Evolutionary conservation across 306 rosid genomes (phyloP).

Genomic region (Rosa rugosa): DNA sequence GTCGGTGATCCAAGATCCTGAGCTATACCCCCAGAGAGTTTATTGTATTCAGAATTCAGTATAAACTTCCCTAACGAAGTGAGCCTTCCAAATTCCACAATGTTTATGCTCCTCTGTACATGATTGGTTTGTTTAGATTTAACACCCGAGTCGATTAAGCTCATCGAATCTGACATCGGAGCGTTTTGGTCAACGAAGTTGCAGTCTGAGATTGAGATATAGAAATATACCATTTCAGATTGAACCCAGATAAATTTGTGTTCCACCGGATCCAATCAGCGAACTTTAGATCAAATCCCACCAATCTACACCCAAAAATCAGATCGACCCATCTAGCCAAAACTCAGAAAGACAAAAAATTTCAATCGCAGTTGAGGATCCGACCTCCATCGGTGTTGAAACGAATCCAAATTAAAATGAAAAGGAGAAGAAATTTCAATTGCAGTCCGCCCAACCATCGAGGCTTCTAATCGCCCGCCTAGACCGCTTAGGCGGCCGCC

Average conservation of each 20-base stretch:
- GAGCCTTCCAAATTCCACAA: no score
- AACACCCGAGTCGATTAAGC: slow-evolving; percentile 43
- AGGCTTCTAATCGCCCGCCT: no score
- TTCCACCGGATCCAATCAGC: slow-evolving; percentile 31
- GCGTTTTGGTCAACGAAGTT: slow-evolving; percentile 74
- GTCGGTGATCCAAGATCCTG: no score
- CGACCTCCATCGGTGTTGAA: slow-evolving; percentile 38
- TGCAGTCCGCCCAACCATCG: no score
- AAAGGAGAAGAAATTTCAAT: no score
- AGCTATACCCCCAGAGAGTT: no score
- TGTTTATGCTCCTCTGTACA: slow-evolving; percentile 26
- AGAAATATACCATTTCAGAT: slow-evolving; percentile 90
- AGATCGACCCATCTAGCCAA: slow-evolving; percentile 48
- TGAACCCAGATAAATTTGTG: background rate
- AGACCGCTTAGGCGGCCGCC: no score
- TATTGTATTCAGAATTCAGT: no score
- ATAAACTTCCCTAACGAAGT: no score
- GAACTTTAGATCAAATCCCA: slow-evolving; percentile 45
- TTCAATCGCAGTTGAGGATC: slow-evolving; percentile 33
- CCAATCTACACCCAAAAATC: slow-evolving; percentile 2
- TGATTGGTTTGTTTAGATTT: slow-evolving; percentile 48
- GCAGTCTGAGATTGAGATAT: slow-evolving; percentile 90
- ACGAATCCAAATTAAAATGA: slow-evolving; percentile 15
- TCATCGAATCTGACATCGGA: slow-evolving; percentile 55
- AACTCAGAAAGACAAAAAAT: slow-evolving; percentile 16